A percentile compares a stretch with the other conserved stretches of the same genome.
phyloP scores from a whole-genome alignment of 2,329 filamentous ascomycete species.

The Trichoderma hamatum region DNA sequence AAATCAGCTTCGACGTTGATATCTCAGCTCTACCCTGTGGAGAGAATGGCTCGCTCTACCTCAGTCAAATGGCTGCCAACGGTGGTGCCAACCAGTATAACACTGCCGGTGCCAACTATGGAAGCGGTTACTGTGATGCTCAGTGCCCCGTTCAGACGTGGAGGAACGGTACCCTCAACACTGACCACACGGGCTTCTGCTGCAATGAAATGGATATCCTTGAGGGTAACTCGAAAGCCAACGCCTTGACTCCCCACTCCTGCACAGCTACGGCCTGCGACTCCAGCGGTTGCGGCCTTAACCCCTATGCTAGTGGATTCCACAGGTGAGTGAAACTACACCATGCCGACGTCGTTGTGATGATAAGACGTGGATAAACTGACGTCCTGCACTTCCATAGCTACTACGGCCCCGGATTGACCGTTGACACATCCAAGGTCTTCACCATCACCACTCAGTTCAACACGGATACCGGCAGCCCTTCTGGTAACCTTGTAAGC shows the following conservation, averaged over 20 bases:
- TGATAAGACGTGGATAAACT: background rate
- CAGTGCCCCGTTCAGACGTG: constrained; percentile 58
- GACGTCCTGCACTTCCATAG: background rate
- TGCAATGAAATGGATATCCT: constrained; percentile 61
- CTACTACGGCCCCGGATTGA: constrained; percentile 41
- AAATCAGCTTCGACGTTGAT: constrained; percentile 69
- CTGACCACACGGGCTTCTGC: constrained; percentile 44
- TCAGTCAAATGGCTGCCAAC: constrained; percentile 58
- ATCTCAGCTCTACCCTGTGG: constrained; percentile 66
- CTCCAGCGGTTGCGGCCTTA: constrained; percentile 49
- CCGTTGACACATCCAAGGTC: constrained; percentile 43
- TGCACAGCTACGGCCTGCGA: constrained; percentile 50
- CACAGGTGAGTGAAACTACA: constrained; percentile 23
- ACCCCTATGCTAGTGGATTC: constrained; percentile 43
- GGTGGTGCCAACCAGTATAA: constrained; percentile 60
- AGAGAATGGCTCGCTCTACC: constrained; percentile 68
- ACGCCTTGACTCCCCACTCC: constrained; percentile 52
- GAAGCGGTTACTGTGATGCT: constrained; percentile 66
- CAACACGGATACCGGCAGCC: constrained; percentile 38
- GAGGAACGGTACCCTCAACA: constrained; percentile 52
- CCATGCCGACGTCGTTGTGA: background rate
- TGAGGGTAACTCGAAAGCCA: constrained; percentile 54
- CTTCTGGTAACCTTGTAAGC: constrained; percentile 49
- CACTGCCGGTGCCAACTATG: constrained; percentile 61
- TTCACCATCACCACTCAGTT: constrained; percentile 57